Evolutionary conservation across 331 rosid species (phyloP).

Genomic region (Stylosanthes scabra): DNA sequence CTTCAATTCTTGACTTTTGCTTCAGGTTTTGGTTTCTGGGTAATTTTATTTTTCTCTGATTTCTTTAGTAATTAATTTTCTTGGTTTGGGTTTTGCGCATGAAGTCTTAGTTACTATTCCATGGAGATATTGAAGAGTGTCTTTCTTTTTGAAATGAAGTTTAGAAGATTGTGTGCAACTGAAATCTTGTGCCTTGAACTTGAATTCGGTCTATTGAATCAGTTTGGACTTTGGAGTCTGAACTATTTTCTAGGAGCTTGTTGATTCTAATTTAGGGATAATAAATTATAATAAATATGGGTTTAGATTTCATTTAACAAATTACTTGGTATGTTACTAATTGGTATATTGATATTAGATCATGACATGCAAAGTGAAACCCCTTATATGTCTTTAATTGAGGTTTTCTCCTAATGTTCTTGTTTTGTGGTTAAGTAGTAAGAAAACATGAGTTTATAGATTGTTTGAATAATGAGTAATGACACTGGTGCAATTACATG

Average conservation of each 20-base stretch:
- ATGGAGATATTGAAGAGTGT: too few species aligned
- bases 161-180: neutral
- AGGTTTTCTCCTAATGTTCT: slow-evolving; percentile 14
- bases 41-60: neutral
- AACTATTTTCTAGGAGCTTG: neutral
- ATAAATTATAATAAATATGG: too few species aligned
- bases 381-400: neutral
- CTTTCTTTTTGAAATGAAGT: neutral
- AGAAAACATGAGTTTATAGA: slow-evolving; percentile 12
- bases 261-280: neutral
- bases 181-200: slow-evolving; percentile 3
- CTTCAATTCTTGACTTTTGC: neutral
- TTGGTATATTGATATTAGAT: neutral
- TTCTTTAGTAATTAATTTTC: neutral
- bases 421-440: slow-evolving; percentile 9
- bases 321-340: too few species aligned
- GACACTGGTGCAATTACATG: slow-evolving; percentile 24
- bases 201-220: neutral
- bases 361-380: neutral
- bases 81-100: neutral
- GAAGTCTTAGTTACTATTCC: neutral
- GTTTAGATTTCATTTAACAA: too few species aligned
- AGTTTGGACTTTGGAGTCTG: neutral
- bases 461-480: slow-evolving; percentile 14
- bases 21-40: neutral